A percentile compares a stretch with the other conserved stretches of the same genome.
These are phyloP conservation scores for Neoboletus brunneissimus DNA, from an alignment of 768 basidiomycete genomes.

Conservation along the genomic window DNA sequence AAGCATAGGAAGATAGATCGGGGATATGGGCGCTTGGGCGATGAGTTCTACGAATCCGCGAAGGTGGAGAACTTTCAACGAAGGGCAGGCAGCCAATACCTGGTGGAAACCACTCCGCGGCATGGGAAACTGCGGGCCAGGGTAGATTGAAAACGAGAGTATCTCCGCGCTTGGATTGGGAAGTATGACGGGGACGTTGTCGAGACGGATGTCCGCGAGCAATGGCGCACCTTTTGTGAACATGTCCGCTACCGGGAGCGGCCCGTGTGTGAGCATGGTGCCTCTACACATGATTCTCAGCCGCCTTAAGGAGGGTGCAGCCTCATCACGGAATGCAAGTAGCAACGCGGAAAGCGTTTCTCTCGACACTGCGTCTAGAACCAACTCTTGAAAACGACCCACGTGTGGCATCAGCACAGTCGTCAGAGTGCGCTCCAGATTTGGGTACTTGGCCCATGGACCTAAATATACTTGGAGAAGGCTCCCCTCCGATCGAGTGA, in stretches of 20 bases:
- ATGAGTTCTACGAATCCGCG: slow-evolving; percentile 32
- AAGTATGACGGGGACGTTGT: slow-evolving; percentile 28
- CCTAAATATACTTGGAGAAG: slow-evolving; percentile 33
- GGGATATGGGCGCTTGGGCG: slow-evolving; percentile 16
- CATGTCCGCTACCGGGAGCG: slow-evolving; percentile 21
- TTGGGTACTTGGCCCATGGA: slow-evolving; percentile 33
- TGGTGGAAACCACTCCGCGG: slow-evolving; percentile 24
- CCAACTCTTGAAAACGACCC: slow-evolving; percentile 27
- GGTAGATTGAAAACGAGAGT: slow-evolving; percentile 34
- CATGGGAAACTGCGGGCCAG: slow-evolving; percentile 33
- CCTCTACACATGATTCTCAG: slow-evolving; percentile 32
- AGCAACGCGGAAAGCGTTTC: slow-evolving; percentile 28
- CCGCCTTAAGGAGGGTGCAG: slow-evolving; percentile 26
- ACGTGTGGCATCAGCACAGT: slow-evolving; percentile 31
- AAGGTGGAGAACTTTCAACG: slow-evolving; percentile 25
- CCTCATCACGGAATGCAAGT: slow-evolving; percentile 23
- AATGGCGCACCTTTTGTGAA: slow-evolving; percentile 34
- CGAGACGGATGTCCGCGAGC: slow-evolving; percentile 33
- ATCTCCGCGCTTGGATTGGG: slow-evolving; percentile 20
- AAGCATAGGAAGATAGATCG: slow-evolving; percentile 24
- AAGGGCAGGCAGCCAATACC: slow-evolving; percentile 19
- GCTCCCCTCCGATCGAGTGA: slow-evolving; percentile 30
- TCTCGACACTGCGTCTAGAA: slow-evolving; percentile 31
- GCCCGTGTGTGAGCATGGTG: slow-evolving; percentile 26
- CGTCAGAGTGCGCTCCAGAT: slow-evolving; percentile 24